Evolutionary conservation across 306 rosid species (phyloP), one percentile per base, ranked within the genome.

Genomic region (Cucurbita ficifolia): DNA sequence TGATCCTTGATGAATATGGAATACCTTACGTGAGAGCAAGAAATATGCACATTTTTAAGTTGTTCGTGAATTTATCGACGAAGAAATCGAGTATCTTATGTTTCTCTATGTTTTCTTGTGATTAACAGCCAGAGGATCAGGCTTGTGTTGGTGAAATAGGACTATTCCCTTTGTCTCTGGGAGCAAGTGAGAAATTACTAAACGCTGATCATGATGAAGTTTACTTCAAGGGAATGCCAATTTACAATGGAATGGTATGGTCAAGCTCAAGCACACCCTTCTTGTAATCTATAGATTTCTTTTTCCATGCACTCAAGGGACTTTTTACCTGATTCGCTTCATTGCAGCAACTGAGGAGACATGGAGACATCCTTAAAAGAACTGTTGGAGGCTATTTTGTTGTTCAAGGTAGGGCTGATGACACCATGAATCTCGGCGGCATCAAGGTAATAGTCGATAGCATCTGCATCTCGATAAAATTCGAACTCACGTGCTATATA

Each of bases 371-470:
- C 70, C 17, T 93, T 75, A 88, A 76, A 75, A 83, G 92, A 86
- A 86, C 83, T 1, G 85, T 76, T 36, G 94, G 88, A 55, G 96
- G 98, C 65, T 88, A 81, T 76, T 72, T 81, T 35, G 39, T 78
- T 19, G 94, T 90, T 36, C 96, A 93, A 68, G 98, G 98, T 24
- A 84, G 98, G 83, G 92, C 96, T 36, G 96, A 92, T 76, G 98
- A 90, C 83, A 93, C 98, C 53, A 93, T 92, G 98, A 92, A 87
- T 82, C 91, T 90, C 55, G 96, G 98, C 52, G 98, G 98, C 76
- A 93, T 93, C 75, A 93, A 90, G 97, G 97, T 93, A 80, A 60
- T 53, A 42, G 9, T 64, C 36, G 3, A 42, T 55, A 21, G 36
- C 19, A 6, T 52, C 18, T 53, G 58, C 58, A 29, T 29, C 33